A percentile compares a stretch with the other conserved stretches of the same genome.
Evolutionary conservation across 306 rosid genomes (phyloP).

Genomic region (Pterocarpus macrocarpus): DNA sequence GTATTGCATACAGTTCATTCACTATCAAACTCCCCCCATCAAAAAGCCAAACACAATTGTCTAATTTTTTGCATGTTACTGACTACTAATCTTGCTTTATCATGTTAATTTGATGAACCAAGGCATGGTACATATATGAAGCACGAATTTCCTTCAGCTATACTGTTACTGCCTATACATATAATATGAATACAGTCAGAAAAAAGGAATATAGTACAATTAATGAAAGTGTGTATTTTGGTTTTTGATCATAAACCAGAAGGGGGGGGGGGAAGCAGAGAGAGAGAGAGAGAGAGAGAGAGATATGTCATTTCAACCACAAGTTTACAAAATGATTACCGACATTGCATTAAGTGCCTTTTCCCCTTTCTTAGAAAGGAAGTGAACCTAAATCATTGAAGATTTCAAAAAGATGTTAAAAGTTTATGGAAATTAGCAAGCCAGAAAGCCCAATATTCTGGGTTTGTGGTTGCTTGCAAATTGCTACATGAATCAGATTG

Average conservation of each 20-base stretch:
- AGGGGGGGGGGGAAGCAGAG: neutral
- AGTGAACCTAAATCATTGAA: conserved; percentile 60
- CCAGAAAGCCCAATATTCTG: conserved; percentile 69
- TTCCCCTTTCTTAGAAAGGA: conserved; percentile 58
- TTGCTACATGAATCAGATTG: conserved; percentile 40
- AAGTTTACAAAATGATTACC: conserved; percentile 56
- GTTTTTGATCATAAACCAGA: conserved; percentile 35
- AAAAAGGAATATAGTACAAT: conserved; percentile 22
- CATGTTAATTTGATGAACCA: neutral
- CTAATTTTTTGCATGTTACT: neutral
- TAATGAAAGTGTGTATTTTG: conserved; percentile 22
- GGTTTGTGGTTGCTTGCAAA: conserved; percentile 60
- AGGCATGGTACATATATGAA: conserved; percentile 28
- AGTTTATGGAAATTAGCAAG: conserved; percentile 46
- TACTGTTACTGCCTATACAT: neutral
- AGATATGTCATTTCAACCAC: conserved; percentile 52
- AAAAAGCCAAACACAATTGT: neutral
- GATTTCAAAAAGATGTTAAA: conserved; percentile 44
- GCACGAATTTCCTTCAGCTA: neutral
- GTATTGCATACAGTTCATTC: neutral
- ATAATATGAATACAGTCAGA: neutral
- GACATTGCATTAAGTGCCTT: conserved; percentile 48
- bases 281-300: conserved; percentile 39
- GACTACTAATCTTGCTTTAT: conserved; percentile 4
- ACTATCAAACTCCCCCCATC: neutral